Evolutionary conservation across 2,329 filamentous ascomycete genomes (phyloP), one percentile per base, ranked within the genome.

Genomic region (Fusarium kyushuense): DNA sequence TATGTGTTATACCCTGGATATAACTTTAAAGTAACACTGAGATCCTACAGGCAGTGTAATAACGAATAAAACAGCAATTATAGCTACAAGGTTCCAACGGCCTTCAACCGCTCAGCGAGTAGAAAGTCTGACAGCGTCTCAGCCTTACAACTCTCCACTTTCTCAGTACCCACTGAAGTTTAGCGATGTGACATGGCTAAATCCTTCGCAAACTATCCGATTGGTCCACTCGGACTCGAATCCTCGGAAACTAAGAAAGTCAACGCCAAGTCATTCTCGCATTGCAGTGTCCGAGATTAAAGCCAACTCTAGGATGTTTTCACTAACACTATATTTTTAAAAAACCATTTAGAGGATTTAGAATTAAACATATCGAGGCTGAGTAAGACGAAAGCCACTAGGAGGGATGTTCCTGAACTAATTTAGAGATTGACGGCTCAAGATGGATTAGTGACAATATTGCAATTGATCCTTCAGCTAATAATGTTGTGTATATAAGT

Each of bases 401-500:
- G 33, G 14, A 51, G 8, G 32, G 12, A 35, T 35, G 27, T 10
- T 7, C 27, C 19, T 33, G 30, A 14, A 14, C 45, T 21, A 30
- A 19, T 2, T 23, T 21, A 8, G 29, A 23, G 12, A 7, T 17
- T 17, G 7, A 12, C 3, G 12, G 25, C 7, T 29, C 3, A 4
- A 5, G 2, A 16, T 36, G 9, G 19, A 25, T 19, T 23, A 19
- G 16, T 35, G 30, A 35, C 11, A 12, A 1, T 12, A 17, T n/a
- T 2, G 1, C 11, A 45, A 17, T 25, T 29, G 51, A 60, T 16
- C 23, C 33, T 60, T 23, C 16, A 23, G 51, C 12, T 42, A n/a
- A 9, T 10, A 23, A 5, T 27, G 13, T 6, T 42, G 32, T 41
- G 48, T 70, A 72, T 73, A 73, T 72, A 73, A 66, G 11, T 25